phyloP scores from a whole-genome alignment of 257 asterid species.

The Solanum chilense region DNA sequence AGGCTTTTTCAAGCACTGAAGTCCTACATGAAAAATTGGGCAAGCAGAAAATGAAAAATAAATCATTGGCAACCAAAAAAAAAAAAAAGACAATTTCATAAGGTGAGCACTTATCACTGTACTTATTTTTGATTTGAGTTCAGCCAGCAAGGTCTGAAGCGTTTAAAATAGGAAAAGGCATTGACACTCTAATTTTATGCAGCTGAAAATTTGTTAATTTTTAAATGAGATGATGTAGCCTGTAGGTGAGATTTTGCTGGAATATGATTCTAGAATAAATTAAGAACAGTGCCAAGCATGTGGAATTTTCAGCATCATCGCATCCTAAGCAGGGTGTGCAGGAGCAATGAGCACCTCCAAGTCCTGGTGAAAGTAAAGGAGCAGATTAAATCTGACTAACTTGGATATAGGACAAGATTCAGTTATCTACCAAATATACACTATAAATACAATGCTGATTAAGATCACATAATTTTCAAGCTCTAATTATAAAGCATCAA shows the following conservation, averaged over 20 bases:
- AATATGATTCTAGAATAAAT: background rate
- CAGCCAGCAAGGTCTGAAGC: background rate
- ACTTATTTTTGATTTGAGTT: background rate
- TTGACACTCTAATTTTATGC: background rate
- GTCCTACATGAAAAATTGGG: slow-evolving; percentile 31
- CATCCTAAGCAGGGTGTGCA: background rate
- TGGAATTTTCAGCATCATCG: background rate
- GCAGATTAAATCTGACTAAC: background rate
- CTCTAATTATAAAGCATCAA: background rate
- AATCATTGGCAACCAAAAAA: background rate
- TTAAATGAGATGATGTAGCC: background rate
- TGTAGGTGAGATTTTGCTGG: background rate
- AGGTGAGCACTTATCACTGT: background rate
- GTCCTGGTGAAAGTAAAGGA: background rate
- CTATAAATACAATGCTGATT: background rate
- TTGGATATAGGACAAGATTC: background rate
- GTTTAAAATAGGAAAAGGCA: background rate
- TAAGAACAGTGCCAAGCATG: background rate
- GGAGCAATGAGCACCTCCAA: background rate
- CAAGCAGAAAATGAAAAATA: background rate
- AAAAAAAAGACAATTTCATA: background rate
- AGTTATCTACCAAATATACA: background rate
- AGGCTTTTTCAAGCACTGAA: slow-evolving; percentile 95
- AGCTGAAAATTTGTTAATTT: background rate
- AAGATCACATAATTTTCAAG: background rate